Evolutionary conservation across 1,284 basidiomycete genomes (phyloP), one percentile per base, ranked within the genome.

Genomic region (Heterobasidion parviporum): DNA sequence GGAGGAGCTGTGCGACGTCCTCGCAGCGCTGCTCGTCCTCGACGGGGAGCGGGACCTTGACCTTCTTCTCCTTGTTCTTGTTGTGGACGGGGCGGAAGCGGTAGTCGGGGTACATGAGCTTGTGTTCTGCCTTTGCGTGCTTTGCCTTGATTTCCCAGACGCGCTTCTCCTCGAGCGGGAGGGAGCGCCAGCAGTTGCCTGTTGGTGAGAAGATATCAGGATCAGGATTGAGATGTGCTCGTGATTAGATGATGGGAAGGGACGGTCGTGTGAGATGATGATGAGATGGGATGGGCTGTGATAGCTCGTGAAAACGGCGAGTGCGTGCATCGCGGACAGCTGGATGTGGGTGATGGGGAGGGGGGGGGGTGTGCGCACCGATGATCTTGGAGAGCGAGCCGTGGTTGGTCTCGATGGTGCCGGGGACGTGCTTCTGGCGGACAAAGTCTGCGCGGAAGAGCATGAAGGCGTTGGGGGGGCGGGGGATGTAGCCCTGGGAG

Each of bases 391-490:
- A 84, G 12, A 89, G 67, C 43, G 87, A 88, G 35, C 85, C 85
- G 65, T 94, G 89, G 62, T 89, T 87, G 3, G 87, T 86, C 73
- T 94, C 89, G 56, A 94, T 88, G 8, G 83, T 82, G 0, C 88
- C 83, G 0, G 92, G 91, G 32, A 94, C 87, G 60, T 92, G 82
- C 60, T 87, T 83, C 62, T 85, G 83, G 35, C 85, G 74, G 16
- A 94, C 89, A 58, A 94, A 93, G 65, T 94, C 87, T 35, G 91
- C 89, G 33, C 94, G 82, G 75, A 94, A 96, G 60, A 96, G 81
- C 81, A 96, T 95, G 76, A 95, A 96, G 0, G 93, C 92, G 65
- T 96, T 96, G 1, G 92, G 86, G 0, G 94, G 93, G 1, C 94
- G 81, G 9, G 93, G 92, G 62, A 95, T 89, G 67, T 95, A 86